A percentile compares a stretch with the other conserved stretches of the same genome.
Conservation (phyloP, 2,329 filamentous ascomycete genomes). For the Verticillium nubilum region DNA sequence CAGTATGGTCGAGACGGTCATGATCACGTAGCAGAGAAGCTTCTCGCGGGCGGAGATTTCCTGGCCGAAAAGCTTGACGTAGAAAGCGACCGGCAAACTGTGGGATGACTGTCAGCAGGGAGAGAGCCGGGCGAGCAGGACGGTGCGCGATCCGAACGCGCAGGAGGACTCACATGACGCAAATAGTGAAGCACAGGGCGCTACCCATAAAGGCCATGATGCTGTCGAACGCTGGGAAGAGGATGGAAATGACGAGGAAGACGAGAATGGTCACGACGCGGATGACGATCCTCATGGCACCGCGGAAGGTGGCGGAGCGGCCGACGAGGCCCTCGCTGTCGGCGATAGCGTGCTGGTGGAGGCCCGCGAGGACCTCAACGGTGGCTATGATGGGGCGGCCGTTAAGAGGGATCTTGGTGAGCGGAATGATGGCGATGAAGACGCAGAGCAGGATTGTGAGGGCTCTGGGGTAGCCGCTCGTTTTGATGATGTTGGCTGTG, state of each 20-base stretch:
- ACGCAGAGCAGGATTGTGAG: conserved; percentile 76
- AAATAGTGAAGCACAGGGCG: conserved; percentile 88
- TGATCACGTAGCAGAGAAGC: conserved; percentile 60
- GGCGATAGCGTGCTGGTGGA: conserved; percentile 49
- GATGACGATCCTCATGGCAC: conserved; percentile 53
- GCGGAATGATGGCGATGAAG: conserved; percentile 85
- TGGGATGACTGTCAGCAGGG: neutral
- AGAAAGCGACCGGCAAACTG: conserved; percentile 74
- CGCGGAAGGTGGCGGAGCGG: conserved; percentile 51
- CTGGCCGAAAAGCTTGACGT: conserved; percentile 79
- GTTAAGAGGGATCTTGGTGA: conserved; percentile 93
- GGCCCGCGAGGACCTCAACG: conserved; percentile 71
- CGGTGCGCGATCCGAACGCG: too few species aligned
- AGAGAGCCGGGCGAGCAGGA: neutral
- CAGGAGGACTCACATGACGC: conserved; percentile 68
- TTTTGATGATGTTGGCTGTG: conserved; percentile 80
- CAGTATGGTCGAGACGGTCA: conserved; percentile 63
- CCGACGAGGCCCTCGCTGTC: conserved; percentile 43
- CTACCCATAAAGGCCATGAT: conserved; percentile 91
- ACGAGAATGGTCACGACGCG: conserved; percentile 62
- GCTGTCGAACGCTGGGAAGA: conserved; percentile 73
- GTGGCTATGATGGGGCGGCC: conserved; percentile 81
- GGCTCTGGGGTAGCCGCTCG: conserved; percentile 64
- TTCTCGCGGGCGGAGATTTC: conserved; percentile 63
- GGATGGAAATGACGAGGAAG: conserved; percentile 68